A percentile compares a stretch with the other conserved stretches of the same genome.
Evolutionary conservation across 257 asterid genomes (phyloP).

Genomic region (Jasminum sambac): DNA sequence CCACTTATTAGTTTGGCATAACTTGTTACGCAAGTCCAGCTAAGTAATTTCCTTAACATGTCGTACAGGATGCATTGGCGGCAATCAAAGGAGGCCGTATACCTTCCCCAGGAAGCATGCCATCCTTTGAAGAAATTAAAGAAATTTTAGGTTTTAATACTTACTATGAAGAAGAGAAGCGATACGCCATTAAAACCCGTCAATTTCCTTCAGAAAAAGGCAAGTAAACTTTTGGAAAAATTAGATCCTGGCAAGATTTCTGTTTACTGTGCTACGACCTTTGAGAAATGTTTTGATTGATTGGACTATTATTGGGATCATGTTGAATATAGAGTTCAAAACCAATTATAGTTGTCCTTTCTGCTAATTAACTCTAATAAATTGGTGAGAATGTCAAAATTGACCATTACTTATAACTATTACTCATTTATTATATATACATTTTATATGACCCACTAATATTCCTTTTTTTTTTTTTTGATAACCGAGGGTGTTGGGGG

Average conservation of each 20-base stretch:
- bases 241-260: not conserved
- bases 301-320: slow-evolving; percentile 9
- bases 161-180: slow-evolving; percentile 78
- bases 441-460: not conserved
- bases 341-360: not conserved
- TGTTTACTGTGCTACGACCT: not conserved
- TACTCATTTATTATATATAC: too few relatives aligned
- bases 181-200: slow-evolving; percentile 44
- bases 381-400: slow-evolving; percentile 5
- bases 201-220: slow-evolving; percentile 49
- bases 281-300: slow-evolving; percentile 5
- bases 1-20: not conserved
- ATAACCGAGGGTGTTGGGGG: too few relatives aligned
- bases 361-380: not conserved
- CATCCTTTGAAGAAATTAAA: slow-evolving; percentile 85
- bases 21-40: not conserved
- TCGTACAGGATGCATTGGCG: slow-evolving; percentile 66
- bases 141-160: slow-evolving; percentile 76
- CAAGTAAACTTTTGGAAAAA: slow-evolving; percentile 26
- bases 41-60: slow-evolving; percentile 23
- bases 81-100: slow-evolving; percentile 90
- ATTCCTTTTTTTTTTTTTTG: too few relatives aligned
- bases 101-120: slow-evolving; percentile 95
- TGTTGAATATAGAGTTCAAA: slow-evolving; percentile 6
- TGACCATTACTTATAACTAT: not conserved